Conservation (phyloP, 805 yeast genomes). For the Grigorovia transvaalensis region DNA sequence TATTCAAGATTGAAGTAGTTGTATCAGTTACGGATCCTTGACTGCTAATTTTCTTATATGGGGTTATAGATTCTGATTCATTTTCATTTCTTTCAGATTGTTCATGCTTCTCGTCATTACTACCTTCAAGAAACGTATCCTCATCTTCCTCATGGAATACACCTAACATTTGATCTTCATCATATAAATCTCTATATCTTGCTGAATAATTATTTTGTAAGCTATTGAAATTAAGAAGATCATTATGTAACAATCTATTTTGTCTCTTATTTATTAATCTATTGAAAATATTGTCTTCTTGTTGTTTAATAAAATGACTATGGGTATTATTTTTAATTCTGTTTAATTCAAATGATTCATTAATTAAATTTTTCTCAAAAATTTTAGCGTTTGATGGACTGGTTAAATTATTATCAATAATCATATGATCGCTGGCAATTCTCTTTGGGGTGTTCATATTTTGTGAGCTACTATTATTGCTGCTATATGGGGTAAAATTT, state of each 20-base stretch:
- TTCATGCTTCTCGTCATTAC: neutral
- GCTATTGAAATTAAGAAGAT: conserved; percentile 3
- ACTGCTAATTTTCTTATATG: neutral
- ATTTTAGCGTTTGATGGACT: conserved; percentile 2
- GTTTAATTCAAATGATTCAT: conserved; percentile 23
- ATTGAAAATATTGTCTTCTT: conserved; percentile 5
- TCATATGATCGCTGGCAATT: neutral
- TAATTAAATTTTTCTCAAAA: conserved; percentile 20
- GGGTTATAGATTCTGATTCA: too few species aligned
- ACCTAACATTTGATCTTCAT: conserved; percentile 27
- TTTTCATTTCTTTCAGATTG: too few species aligned
- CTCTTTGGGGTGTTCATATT: conserved; percentile 3
- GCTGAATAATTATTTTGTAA: neutral
- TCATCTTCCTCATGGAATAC: neutral
- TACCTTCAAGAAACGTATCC: neutral
- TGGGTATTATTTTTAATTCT: conserved; percentile 8
- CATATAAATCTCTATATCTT: conserved; percentile 11
- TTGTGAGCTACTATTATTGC: conserved; percentile 20
- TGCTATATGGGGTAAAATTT: conserved; percentile 3
- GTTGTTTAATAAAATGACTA: neutral
- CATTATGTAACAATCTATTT: conserved; percentile 8
- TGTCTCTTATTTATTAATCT: conserved; percentile 6
- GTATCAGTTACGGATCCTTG: neutral
- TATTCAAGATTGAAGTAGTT: too few species aligned
- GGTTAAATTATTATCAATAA: neutral